Evolutionary conservation across 441 rosid species (phyloP).

Genomic region (Arabidopsis hybrid): DNA sequence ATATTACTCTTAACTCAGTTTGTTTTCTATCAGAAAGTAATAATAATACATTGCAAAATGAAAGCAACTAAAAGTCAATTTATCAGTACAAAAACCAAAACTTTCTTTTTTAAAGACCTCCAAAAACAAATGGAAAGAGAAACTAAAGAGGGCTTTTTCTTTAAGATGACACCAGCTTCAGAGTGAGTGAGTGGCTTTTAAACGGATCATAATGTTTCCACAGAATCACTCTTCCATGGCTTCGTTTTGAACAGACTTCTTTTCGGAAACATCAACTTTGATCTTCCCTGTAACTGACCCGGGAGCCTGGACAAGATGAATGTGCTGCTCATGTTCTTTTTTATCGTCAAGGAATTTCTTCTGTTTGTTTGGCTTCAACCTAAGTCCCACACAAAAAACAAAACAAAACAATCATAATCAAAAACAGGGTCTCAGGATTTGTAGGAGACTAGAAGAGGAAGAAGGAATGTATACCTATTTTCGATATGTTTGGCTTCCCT

Average conservation of each 20-base stretch:
- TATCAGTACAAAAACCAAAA: constrained; percentile 23
- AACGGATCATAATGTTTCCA: constrained; percentile 12
- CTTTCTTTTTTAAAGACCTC: not conserved
- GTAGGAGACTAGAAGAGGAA: not conserved
- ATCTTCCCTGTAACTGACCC: constrained; percentile 54
- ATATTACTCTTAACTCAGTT: not conserved
- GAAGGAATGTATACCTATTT: constrained; percentile 52
- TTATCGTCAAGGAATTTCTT: constrained; percentile 49
- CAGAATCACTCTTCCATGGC: constrained; percentile 77
- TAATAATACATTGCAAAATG: constrained; percentile 18
- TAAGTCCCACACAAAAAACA: constrained; percentile 42
- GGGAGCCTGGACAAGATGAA: constrained; percentile 59
- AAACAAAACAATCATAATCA: constrained; percentile 7
- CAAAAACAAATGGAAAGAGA: not conserved
- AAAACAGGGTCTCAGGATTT: not conserved
- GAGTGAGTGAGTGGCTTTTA: constrained; percentile 7
- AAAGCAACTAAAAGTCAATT: not conserved
- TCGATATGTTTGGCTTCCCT: constrained; percentile 60
- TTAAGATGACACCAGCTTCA: not conserved
- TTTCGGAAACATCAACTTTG: constrained; percentile 58
- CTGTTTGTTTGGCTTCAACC: constrained; percentile 60
- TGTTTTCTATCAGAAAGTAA: not conserved
- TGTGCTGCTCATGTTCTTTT: constrained; percentile 58
- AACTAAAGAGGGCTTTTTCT: not conserved
- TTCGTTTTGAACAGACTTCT: constrained; percentile 50